Evolutionary conservation across 345 rosid species (phyloP), one percentile per base, ranked within the genome.

Genomic region (Salix arbutifolia): DNA sequence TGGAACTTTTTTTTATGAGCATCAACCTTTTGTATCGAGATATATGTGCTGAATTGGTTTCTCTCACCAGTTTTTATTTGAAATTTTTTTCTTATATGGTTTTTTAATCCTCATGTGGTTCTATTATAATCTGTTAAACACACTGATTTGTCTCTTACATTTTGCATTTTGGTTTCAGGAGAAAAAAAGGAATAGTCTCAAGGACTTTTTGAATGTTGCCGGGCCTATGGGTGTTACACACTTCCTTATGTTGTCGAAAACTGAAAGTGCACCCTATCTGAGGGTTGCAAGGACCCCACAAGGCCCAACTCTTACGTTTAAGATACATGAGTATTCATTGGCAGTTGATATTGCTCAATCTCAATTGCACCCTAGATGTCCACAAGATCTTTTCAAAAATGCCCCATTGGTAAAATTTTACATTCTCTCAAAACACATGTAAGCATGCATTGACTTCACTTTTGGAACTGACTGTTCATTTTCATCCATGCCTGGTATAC

Each of bases 221-320:
- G 97, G 98, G 42, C 98, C 98, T 28, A 93, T 96, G 99, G 98
- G 97, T 82, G 97, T 96, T 26, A 88, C 98, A 0, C 98, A 92
- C 85, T 93, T 96, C 74, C 97, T 96, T 77, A 90, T 93, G 40
- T 71, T 96, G 67, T 85, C 97, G 8, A 93, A 96, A 82, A 92
- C 97, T 25, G 88, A 86, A 1, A 76, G 91, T 71, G 85, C 90
- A 14, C 87, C 97, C 64, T 80, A 86, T 86, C 68, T 92, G 71
- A 89, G 91, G 82, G 96, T 96, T 67, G 98, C 93, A 76, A 94
- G 92, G 85, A 92, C 97, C 8, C 99, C 99, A 14, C 97, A 96
- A 82, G 99, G 99, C 10, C 99, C 98, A 11, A 93, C 99, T 62
- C 88, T 93, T 26, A 88, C 96, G 0, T 93, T 93, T 67, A 91